phyloP scores from a whole-genome alignment of 352 stramenopile species.

The Peronosclerospora sorghi region DNA sequence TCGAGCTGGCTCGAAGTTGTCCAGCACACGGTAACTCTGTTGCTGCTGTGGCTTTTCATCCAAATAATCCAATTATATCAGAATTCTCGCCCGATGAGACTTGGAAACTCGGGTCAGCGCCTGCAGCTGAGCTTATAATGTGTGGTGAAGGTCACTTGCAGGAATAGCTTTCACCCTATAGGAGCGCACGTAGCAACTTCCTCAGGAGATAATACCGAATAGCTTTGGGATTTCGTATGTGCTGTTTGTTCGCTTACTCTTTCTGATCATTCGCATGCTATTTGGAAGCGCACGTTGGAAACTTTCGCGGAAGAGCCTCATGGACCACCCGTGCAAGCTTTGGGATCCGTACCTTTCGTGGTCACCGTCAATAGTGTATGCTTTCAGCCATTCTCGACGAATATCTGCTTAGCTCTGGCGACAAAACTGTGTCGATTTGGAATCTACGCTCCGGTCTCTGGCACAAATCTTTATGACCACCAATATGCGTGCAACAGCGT shows the following conservation, averaged over 20 bases:
- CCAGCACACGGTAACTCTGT: conserved; percentile 87
- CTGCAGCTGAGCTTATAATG: conserved; percentile 91
- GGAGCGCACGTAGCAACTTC: conserved; percentile 88
- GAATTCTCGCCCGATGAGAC: conserved; percentile 91
- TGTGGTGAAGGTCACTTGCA: conserved; percentile 88
- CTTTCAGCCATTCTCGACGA: conserved; percentile 90
- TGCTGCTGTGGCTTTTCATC: conserved; percentile 85
- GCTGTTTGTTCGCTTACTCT: conserved; percentile 85
- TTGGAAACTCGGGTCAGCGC: conserved; percentile 92
- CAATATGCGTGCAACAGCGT: conserved; percentile 91
- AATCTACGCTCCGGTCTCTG: conserved; percentile 88
- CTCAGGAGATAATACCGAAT: conserved; percentile 82
- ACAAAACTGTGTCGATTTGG: conserved; percentile 94
- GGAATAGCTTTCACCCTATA: conserved; percentile 86
- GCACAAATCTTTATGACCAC: conserved; percentile 94
- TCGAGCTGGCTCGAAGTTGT: conserved; percentile 82
- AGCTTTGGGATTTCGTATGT: conserved; percentile 90
- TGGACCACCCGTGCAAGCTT: conserved; percentile 92
- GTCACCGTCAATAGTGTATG: conserved; percentile 88
- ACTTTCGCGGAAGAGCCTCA: conserved; percentile 86
- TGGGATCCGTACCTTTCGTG: conserved; percentile 91
- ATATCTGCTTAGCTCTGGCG: conserved; percentile 87
- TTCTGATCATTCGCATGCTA: conserved; percentile 87
- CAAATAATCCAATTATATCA: conserved; percentile 87
- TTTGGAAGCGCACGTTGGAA: conserved; percentile 90